These are phyloP conservation scores for Oryza meyeriana DNA, from an alignment of 176 grass and related monocot species.

Conservation along the genomic window DNA sequence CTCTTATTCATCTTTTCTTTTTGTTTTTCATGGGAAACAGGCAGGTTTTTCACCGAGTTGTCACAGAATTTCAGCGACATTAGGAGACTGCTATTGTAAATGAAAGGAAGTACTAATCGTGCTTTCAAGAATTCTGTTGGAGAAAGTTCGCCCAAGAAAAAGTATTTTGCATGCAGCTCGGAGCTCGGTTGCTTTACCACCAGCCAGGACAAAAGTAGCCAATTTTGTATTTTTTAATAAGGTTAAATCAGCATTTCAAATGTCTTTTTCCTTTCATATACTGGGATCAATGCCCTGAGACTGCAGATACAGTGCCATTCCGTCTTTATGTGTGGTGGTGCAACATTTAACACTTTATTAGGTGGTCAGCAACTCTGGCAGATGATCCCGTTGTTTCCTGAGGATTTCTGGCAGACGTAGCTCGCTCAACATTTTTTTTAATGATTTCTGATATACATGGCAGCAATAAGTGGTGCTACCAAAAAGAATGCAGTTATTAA, in stretches of 20 bases:
- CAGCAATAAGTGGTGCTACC: slow-evolving; percentile 29
- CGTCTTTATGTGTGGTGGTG: neutral
- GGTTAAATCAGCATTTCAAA: neutral
- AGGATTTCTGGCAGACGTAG: slow-evolving; percentile 19
- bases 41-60: slow-evolving; percentile 69
- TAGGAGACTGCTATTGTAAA: slow-evolving; percentile 71
- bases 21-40: slow-evolving; percentile 38
- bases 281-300: neutral
- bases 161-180: slow-evolving; percentile 10
- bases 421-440: neutral
- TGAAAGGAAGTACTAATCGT: slow-evolving; percentile 20
- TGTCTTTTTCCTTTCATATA: neutral
- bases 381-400: neutral
- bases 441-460: slow-evolving; percentile 7
- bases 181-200: slow-evolving; percentile 21
- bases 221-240: slow-evolving; percentile 55
- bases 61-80: slow-evolving; percentile 83
- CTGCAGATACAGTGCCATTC: slow-evolving; percentile 5
- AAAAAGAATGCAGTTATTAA: neutral
- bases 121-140: slow-evolving; percentile 36
- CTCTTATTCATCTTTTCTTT: neutral
- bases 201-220: slow-evolving; percentile 27
- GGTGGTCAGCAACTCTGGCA: neutral
- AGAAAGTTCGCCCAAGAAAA: slow-evolving; percentile 18
- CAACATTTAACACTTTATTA: slow-evolving; percentile 4